These are phyloP conservation scores for Rhodocollybia butyracea DNA, from an alignment of 768 basidiomycete genomes.

Conservation along the genomic window DNA sequence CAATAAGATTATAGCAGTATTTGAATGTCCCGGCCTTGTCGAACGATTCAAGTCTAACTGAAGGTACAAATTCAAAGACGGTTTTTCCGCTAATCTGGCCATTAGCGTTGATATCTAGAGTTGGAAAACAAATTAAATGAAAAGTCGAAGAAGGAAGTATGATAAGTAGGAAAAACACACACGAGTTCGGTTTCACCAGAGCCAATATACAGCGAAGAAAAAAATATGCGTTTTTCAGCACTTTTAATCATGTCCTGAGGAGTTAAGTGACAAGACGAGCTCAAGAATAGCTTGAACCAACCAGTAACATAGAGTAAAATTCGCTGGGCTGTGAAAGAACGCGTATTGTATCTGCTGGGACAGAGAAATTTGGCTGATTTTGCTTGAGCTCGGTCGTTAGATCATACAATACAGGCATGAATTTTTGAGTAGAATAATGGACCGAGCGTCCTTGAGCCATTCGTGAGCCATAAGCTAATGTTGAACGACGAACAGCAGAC, in stretches of 20 bases:
- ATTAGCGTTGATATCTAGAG: constrained; percentile 72
- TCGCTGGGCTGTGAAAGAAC: constrained; percentile 55
- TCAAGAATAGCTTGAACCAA: constrained; percentile 27
- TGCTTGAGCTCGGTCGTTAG: constrained; percentile 32
- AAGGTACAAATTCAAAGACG: constrained; percentile 62
- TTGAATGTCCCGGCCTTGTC: constrained; percentile 67
- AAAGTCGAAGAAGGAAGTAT: constrained; percentile 1
- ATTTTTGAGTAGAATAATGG: constrained; percentile 3
- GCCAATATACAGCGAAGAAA: constrained; percentile 90
- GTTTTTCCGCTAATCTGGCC: constrained; percentile 53
- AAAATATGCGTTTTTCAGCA: constrained; percentile 79
- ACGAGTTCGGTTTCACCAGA: constrained; percentile 78
- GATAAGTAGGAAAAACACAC: constrained; percentile 26
- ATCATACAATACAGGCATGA: constrained; percentile 33
- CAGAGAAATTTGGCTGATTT: constrained; percentile 45
- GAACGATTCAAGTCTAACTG: constrained; percentile 81
- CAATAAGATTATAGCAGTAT: constrained; percentile 64
- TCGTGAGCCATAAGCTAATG: too few species aligned
- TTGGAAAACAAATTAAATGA: not conserved
- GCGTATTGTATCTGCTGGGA: constrained; percentile 44
- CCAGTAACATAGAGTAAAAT: constrained; percentile 57
- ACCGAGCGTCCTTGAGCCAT: too few species aligned
- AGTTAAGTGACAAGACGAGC: not conserved
- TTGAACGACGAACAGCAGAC: too few species aligned
- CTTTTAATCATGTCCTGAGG: constrained; percentile 68